Evolutionary conservation across 306 rosid genomes (phyloP), one percentile per base, ranked within the genome.

Genomic region (Abrus precatorius): DNA sequence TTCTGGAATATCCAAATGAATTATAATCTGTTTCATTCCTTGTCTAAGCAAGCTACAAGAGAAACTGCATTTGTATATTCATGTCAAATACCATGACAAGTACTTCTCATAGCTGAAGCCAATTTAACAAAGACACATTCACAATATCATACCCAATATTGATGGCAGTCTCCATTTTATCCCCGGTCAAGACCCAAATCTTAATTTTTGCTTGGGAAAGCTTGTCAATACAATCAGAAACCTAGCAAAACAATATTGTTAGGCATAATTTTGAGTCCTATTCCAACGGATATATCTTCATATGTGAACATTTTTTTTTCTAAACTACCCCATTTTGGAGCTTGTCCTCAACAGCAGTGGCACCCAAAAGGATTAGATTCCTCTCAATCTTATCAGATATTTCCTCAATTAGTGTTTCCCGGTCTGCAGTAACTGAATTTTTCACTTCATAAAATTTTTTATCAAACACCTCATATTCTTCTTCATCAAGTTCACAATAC

Each of bases 91-190:
- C 55, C 78, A 54, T 47, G 76, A 64, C 64, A 77, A 77, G 75
- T 44, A 45, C 65, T 55, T 71, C 14, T 28, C 55, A 27, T 0
- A 20, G 40, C 50, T n/a, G 12, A 64, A 72, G 49, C 50, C 75
- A 78, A 28, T 56, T 28, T 52, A 41, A 76, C 54, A 54, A 72
- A 77, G 49, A 14, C 40, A 77, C 12, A 34, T 52, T 43, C 50
- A 12, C 27, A 79, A 43, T 69, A 73, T 63, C 7, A 43, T 92
- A 94, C 98, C 98, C 97, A 53, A 94, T 94, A 74, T 94, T 94
- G 81, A 92, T 85, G 78, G 98, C 98, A 72, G 98, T 94, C 87
- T 94, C 98, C 97, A 94, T 91, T 86, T 94, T 94, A 81, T 94
- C 98, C 67, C 97, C 97, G 2, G 97, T 94, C 84, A 94, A 91